Base-by-base conservation (phyloP, 1,284 basidiomycete genomes). In the Leccinum holopus region DNA sequence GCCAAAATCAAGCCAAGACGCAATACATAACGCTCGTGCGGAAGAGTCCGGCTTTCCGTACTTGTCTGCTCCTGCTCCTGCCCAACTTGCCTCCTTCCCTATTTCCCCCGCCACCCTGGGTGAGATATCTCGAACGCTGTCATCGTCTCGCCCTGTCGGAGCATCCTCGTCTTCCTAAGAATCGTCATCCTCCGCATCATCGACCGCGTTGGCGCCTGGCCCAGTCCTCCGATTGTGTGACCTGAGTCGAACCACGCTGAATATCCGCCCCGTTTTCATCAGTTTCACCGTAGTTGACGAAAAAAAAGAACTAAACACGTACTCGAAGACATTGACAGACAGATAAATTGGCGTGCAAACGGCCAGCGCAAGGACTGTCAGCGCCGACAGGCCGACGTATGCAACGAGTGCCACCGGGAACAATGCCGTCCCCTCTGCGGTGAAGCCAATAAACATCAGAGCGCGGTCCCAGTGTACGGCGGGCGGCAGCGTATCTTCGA, bases 401-500 rank as follows among this genome's bases (percentile, higher is more conserved):
- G 18, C 11, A 6, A 3, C n/a, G 44, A 47, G 44, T 1, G 44
- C 44, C 44, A 47, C 44, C 3, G 44, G 44, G 10, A 47, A 18
- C n/a, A 47, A 47, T 47, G 10, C 44, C n/a, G 44, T 18, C 44
- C 44, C 44, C n/a, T n/a, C n/a, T 2, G 44, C n/a, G 3, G n/a
- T 47, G n/a, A 3, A 18, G 10, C 44, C 44, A 47, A 47, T 18
- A 47, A 18, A 47, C 44, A 10, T 47, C 10, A 47, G n/a, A 47
- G 44, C 9, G 10, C 44, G 44, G n/a, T 47, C 44, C 44, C n/a
- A 18, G n/a, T 47, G 44, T 5, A 47, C 0, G 10, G 41, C 41
- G n/a, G 41, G 41, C n/a, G 41, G 41, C 10, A 44, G 41, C 10
- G 41, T 18, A 44, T 44, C 41, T n/a, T 18, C n/a, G n/a, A 72